These are phyloP conservation scores for Calophaca sinica DNA, from an alignment of 306 rosid species.

Conservation along the genomic window DNA sequence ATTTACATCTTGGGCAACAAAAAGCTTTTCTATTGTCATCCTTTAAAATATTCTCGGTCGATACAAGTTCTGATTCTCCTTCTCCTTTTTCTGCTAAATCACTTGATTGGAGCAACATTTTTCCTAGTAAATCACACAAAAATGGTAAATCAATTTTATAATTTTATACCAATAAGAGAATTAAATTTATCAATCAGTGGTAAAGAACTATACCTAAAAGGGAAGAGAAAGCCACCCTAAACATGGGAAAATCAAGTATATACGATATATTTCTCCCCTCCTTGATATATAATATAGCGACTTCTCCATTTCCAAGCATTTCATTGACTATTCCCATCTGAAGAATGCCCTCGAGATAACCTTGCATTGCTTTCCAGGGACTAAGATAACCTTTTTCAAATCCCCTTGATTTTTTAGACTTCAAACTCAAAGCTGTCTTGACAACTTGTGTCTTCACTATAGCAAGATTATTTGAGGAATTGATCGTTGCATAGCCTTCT, in stretches of 20 bases:
- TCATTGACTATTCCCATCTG: slow-evolving; percentile 81
- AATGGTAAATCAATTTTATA: too few species aligned
- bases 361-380: slow-evolving; percentile 75
- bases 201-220: too few species aligned
- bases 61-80: too few species aligned
- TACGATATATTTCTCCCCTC: slow-evolving; percentile 75
- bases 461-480: too few species aligned
- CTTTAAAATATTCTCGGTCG: too few species aligned
- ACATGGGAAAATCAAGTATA: slow-evolving; percentile 64
- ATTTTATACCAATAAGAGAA: slow-evolving; percentile 2
- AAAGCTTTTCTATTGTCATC: too few species aligned
- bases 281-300: slow-evolving; percentile 65
- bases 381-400: slow-evolving; percentile 67
- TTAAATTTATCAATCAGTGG: slow-evolving; percentile 33
- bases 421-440: slow-evolving; percentile 59
- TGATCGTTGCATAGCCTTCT: too few species aligned
- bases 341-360: slow-evolving; percentile 89
- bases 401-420: slow-evolving; percentile 56
- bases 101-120: too few species aligned
- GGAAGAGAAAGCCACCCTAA: slow-evolving; percentile 68
- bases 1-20: too few species aligned
- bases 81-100: too few species aligned
- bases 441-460: slow-evolving; percentile 52
- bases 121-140: too few species aligned
- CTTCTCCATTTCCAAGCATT: slow-evolving; percentile 72